Conservation (phyloP, 371 early-diverging fungal species). For the Syncephalastrum monosporum region DNA sequence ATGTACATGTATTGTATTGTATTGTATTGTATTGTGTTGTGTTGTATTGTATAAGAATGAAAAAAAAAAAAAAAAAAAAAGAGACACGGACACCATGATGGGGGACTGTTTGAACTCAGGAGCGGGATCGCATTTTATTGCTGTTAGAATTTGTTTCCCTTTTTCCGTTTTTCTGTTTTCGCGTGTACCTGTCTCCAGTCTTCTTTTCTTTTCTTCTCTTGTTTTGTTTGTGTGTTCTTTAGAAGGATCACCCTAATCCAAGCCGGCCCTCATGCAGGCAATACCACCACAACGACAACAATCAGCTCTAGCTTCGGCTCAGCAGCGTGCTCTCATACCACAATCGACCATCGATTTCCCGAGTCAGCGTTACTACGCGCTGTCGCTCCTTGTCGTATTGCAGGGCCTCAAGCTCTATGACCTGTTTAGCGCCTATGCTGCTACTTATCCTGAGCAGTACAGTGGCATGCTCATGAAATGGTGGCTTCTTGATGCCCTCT, state of each 20-base stretch:
- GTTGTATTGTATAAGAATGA: not conserved
- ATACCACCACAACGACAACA: slow-evolving; percentile 5
- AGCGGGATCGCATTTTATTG: too few relatives aligned
- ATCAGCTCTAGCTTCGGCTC: slow-evolving; percentile 18
- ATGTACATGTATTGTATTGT: too few relatives aligned
- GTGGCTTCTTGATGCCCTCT: slow-evolving; percentile 29
- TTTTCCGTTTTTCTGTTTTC: too few relatives aligned
- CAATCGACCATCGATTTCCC: slow-evolving; percentile 40
- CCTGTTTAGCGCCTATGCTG: slow-evolving; percentile 17
- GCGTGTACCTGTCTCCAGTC: too few relatives aligned
- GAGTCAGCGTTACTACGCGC: slow-evolving; percentile 42
- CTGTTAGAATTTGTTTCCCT: too few relatives aligned
- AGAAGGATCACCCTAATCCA: slow-evolving; percentile 1
- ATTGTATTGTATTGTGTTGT: too few relatives aligned
- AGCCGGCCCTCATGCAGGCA: slow-evolving; percentile 5
- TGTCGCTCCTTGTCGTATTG: slow-evolving; percentile 28
- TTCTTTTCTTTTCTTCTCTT: not conserved
- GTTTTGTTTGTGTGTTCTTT: not conserved
- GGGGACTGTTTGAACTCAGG: too few relatives aligned
- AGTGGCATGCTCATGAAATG: slow-evolving; percentile 27
- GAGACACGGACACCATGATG: not conserved
- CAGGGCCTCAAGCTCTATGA: slow-evolving; percentile 35
- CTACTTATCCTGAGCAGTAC: slow-evolving; percentile 32
- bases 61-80: not conserved
- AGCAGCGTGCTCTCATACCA: slow-evolving; percentile 42